Evolutionary conservation across 2,329 filamentous ascomycete species (phyloP), one percentile per base, ranked within the genome.

Genomic region (Colletotrichum sp.): DNA sequence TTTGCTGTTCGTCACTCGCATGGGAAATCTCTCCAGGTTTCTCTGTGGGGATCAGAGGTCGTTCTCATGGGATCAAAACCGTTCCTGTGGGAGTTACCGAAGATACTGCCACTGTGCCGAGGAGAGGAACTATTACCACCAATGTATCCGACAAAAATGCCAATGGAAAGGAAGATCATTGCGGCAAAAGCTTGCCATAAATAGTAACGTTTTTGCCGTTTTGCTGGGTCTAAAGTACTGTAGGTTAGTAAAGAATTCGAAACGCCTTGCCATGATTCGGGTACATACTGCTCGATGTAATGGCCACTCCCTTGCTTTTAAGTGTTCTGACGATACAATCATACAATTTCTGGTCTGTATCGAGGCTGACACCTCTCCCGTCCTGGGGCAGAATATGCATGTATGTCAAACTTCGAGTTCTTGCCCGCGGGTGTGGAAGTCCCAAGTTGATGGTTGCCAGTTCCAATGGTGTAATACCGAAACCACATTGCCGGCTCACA

Each of bases 241-340:
- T 18, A 2, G 44, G 10, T 49, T 1, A 49, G 44, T 1, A 21
- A 49, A 13, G 10, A 21, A n/a, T 49, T 21, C 0, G 44, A 49
- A n/a, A 13, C 44, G 0, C 44, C 3, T 0, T 21, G 0, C 1
- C 44, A 13, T 49, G 6, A 49, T 21, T 0, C n/a, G 10, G n/a
- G 10, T 49, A 49, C 44, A 12, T 21, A 49, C n/a, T 49, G 44
- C 44, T 49, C 44, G 0, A 1, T 0, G n/a, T 21, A 21, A 49
- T 21, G 10, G 0, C 44, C 0, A 13, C 44, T 13, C 44, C 44
- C 44, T 49, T 49, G 0, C 44, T 49, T 0, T 21, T 21, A 21
- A 49, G 44, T 49, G 44, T 0, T 13, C 6, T 49, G 44, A 49
- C 18, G 18, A 49, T 49, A 18, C 16, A 62, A 28, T 57, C 52